Conservation (phyloP, 345 rosid genomes). For the Eucalyptus erythrocorys region DNA sequence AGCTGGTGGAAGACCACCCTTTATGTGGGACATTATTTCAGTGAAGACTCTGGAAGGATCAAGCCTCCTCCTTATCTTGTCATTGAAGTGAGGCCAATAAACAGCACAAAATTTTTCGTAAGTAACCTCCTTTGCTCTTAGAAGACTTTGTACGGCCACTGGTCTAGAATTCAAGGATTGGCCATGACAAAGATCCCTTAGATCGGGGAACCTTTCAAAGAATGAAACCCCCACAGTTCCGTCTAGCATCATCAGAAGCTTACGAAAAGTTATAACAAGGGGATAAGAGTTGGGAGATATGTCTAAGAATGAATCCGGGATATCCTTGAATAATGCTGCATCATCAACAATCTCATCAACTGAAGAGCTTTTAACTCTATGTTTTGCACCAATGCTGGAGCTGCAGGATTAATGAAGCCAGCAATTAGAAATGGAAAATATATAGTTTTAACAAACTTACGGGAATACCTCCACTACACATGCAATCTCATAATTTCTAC, state of each 20-base stretch:
- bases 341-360: conserved; percentile 17
- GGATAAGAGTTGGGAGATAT: conserved; percentile 21
- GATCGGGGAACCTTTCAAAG: conserved; percentile 29
- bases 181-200: conserved; percentile 2
- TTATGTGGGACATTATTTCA: conserved; percentile 44
- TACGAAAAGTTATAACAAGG: conserved; percentile 36
- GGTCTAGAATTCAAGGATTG: conserved; percentile 4
- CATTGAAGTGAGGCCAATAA: conserved; percentile 45
- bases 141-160: conserved; percentile 6
- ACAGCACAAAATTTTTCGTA: conserved; percentile 24
- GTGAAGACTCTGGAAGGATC: conserved; percentile 37
- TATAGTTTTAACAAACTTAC: neutral
- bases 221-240: conserved; percentile 32
- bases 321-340: conserved; percentile 18
- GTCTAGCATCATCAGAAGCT: conserved; percentile 53
- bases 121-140: conserved; percentile 31
- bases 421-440: neutral
- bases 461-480: neutral
- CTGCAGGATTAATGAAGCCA: conserved; percentile 5
- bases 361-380: neutral
- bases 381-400: conserved; percentile 13
- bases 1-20: conserved; percentile 22
- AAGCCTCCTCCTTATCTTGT: conserved; percentile 15
- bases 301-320: conserved; percentile 26
- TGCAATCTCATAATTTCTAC: neutral